Evolutionary conservation across 1,284 basidiomycete species (phyloP).

Genomic region (Marasmius fiardii): DNA sequence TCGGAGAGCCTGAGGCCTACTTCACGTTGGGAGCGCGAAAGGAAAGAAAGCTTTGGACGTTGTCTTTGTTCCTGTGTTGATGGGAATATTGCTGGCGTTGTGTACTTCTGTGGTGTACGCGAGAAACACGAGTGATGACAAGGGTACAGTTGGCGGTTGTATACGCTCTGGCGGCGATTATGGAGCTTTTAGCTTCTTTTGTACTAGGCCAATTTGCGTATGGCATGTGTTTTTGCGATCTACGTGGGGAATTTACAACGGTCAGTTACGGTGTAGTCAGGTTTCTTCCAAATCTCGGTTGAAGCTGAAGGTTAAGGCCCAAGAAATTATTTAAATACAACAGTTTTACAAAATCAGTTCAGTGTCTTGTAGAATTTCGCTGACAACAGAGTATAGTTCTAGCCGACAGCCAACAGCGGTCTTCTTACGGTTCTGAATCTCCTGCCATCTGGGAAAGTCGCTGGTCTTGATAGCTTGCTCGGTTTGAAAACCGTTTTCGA

Average conservation of each 20-base stretch:
- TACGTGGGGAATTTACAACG: constrained; percentile 34
- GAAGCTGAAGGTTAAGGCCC: too few relatives aligned
- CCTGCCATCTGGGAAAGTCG: neutral
- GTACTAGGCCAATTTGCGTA: constrained; percentile 80
- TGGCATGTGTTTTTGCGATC: constrained; percentile 37
- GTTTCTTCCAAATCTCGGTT: constrained; percentile 17
- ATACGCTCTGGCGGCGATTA: constrained; percentile 71
- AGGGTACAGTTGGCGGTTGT: constrained; percentile 62
- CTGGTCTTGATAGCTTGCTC: too few relatives aligned
- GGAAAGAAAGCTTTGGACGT: constrained; percentile 44
- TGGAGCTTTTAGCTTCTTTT: constrained; percentile 81
- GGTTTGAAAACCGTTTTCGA: too few relatives aligned
- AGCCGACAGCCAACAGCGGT: neutral
- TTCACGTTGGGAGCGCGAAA: constrained; percentile 37
- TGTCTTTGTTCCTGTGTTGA: constrained; percentile 54
- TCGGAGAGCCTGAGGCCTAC: constrained; percentile 79
- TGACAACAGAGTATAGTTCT: neutral
- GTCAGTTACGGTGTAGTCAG: constrained; percentile 18
- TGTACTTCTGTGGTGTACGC: constrained; percentile 47
- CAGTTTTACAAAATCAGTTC: too few relatives aligned
- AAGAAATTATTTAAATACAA: too few relatives aligned
- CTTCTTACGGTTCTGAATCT: neutral
- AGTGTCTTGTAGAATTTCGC: neutral
- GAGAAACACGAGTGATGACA: constrained; percentile 44
- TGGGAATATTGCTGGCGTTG: constrained; percentile 54